Conservation (phyloP, 768 basidiomycete genomes). For the Xerocomellus dryophilus region DNA sequence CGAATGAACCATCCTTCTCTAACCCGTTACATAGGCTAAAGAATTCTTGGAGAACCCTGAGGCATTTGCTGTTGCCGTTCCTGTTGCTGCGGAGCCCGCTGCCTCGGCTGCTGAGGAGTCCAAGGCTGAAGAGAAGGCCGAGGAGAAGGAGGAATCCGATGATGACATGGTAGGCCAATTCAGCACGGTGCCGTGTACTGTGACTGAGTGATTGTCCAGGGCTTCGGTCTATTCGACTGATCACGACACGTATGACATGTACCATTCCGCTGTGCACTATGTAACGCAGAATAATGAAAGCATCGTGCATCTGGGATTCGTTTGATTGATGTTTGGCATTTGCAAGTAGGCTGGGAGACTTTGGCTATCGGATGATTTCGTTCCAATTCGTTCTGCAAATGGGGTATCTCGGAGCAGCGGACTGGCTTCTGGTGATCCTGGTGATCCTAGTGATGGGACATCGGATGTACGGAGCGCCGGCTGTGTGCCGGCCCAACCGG, state of each 20-base stretch:
- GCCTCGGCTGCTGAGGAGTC: constrained; percentile 55
- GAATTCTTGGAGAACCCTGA: constrained; percentile 97
- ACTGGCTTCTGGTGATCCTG: not conserved
- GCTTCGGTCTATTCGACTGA: constrained; percentile 93
- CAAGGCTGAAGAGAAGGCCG: constrained; percentile 69
- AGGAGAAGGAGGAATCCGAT: constrained; percentile 83
- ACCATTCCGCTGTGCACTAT: constrained; percentile 12
- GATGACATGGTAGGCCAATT: constrained; percentile 73
- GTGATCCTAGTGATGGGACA: not conserved
- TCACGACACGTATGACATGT: constrained; percentile 16
- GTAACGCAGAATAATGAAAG: constrained; percentile 22
- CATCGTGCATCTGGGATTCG: constrained; percentile 7
- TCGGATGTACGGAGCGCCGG: constrained; percentile 7
- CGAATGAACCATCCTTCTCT: not conserved
- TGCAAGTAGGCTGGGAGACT: not conserved
- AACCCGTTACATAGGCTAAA: constrained; percentile 62
- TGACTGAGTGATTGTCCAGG: constrained; percentile 42
- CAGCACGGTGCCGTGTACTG: not conserved
- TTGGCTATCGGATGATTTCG: not conserved
- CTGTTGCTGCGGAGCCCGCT: constrained; percentile 51
- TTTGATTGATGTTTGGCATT: constrained; percentile 3
- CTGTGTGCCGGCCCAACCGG: too few species aligned
- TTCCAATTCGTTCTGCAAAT: not conserved
- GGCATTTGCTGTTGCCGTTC: constrained; percentile 85
- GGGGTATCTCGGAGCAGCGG: constrained; percentile 12